Conservation (phyloP, 345 rosid species). For the Hirschfeldia incana region DNA sequence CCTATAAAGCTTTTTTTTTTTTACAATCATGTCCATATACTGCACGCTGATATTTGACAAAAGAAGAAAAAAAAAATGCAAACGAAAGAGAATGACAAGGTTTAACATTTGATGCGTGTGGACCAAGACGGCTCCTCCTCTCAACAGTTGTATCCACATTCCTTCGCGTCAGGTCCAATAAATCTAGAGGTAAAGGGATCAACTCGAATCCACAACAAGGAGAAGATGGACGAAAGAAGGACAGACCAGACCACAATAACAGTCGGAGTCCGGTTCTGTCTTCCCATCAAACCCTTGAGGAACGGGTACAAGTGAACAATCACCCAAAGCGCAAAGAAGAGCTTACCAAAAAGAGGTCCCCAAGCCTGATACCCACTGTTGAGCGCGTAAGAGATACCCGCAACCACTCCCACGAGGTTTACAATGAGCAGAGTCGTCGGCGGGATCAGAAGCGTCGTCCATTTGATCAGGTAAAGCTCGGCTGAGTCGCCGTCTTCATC, state of each 20-base stretch:
- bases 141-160: neutral
- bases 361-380: constrained; percentile 88
- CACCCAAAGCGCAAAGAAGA: constrained; percentile 95
- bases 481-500: constrained; percentile 76
- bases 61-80: no score
- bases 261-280: neutral
- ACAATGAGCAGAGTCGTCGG: constrained; percentile 82
- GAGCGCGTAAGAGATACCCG: constrained; percentile 78
- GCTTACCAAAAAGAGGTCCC: constrained; percentile 91
- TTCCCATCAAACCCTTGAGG: neutral
- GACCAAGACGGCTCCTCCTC: neutral
- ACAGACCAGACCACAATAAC: neutral
- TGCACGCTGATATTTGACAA: neutral
- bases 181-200: constrained; percentile 78
- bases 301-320: constrained; percentile 40
- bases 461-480: constrained; percentile 82
- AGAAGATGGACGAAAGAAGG: constrained; percentile 37
- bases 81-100: neutral
- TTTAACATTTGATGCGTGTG: neutral
- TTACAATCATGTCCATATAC: neutral
- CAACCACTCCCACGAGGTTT: constrained; percentile 85
- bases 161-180: constrained; percentile 58
- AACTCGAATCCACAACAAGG: constrained; percentile 77
- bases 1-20: neutral
- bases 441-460: constrained; percentile 88